Evolutionary conservation across 345 rosid species (phyloP).

Genomic region (Eucalyptus victrix): DNA sequence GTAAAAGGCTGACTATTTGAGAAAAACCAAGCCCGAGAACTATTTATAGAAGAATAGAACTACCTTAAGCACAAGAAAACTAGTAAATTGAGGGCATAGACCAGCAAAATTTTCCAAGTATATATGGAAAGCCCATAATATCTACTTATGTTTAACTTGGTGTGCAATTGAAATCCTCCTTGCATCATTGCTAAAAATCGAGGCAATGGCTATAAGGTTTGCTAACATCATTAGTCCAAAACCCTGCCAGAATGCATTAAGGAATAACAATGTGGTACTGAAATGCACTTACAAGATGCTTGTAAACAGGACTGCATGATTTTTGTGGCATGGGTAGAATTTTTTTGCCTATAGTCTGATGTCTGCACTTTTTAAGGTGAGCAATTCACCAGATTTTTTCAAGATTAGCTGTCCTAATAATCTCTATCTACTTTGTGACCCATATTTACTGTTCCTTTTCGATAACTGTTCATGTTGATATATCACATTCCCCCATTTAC

Average conservation of each 20-base stretch:
- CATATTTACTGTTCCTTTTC: not conserved
- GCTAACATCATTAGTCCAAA: not conserved
- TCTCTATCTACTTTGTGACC: not conserved
- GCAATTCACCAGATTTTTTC: not conserved
- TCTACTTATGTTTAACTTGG: not conserved
- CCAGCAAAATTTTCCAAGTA: not conserved
- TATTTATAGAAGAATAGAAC: not conserved
- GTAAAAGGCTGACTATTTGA: not conserved
- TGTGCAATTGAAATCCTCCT: not conserved
- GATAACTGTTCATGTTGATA: not conserved
- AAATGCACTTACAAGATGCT: not conserved
- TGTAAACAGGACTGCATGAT: not conserved
- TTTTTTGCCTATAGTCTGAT: not conserved
- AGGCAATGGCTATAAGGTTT: not conserved
- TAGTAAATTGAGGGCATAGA: not conserved
- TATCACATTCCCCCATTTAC: not conserved
- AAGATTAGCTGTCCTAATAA: not conserved
- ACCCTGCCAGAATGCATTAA: not conserved
- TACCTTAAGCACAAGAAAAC: not conserved
- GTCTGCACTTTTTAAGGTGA: not conserved
- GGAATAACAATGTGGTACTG: not conserved
- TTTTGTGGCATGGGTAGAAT: not conserved
- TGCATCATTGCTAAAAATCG: not conserved
- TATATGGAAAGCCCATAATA: not conserved
- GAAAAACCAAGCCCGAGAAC: not conserved